Base-by-base conservation (phyloP, 164 flowering plant genomes). In the Nymphaea thermarum region DNA sequence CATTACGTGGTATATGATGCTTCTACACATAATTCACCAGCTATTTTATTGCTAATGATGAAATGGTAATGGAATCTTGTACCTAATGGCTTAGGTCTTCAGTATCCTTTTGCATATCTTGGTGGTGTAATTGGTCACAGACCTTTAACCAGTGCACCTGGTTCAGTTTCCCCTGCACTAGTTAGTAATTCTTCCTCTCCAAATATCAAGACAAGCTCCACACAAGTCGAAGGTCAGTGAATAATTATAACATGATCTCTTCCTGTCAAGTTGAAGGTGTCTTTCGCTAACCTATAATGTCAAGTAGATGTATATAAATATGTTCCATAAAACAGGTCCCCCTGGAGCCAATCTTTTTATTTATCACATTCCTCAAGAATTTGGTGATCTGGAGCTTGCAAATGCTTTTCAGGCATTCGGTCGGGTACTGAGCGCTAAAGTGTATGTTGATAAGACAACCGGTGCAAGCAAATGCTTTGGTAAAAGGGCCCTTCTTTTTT, bases 381-480 rank as follows among this genome's bases (percentile, higher is more conserved):
- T 82, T 80, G 97, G 94, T 66, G 98, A 92, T 80, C 82, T 81
- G 69, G 98, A 95, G 70, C 96, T 92, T 74, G 88, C 94, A 62
- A 80, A 80, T 72, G 91, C 97, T 61, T 95, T 95, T 76, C 88
- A 85, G 71, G 67, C 79, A 65, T 95, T 85, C 78, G 99, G 99
- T 64, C 83, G 84, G 76, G 87, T 95, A 64, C 80, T 95, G 78
- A 95, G 99, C 72, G 94, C 98, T 41, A 95, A 92, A 68, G 99
- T 95, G n/a, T 95, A 82, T 75, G 85, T 95, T 17, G 99, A 95
- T 81, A 95, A 95, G 80, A 89, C 86, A 75, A 87, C 98, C 73
- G 98, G 99, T 61, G 86, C 80, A 66, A 95, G 99, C 88, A 95
- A 95, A 90, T 95, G 99, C 76, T 95, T 95, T 75, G 99, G 99